Base-by-base conservation (phyloP, 129 eudicot species). In the Chrysanthemum seticuspe region DNA sequence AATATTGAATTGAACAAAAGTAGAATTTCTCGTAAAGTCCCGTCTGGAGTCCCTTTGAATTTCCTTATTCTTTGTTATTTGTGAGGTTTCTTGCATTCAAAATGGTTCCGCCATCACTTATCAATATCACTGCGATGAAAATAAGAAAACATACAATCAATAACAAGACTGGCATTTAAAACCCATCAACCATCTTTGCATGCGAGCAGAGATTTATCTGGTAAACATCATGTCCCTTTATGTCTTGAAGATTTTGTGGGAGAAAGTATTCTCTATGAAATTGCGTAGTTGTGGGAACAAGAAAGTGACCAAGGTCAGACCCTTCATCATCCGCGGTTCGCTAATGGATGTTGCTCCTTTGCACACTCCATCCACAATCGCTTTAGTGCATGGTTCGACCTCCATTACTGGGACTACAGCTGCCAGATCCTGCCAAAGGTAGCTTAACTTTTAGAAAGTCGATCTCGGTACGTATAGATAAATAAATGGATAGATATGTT, bases 301-400 rank as follows among this genome's bases (percentile, higher is more conserved):
- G 29, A 51, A 77, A 63, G 77, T 82, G 68, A 72, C 6, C 7
- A 77, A 29, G 62, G 47, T 63, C 10, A 77, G 66, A 45, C 59
- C 67, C 71, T 75, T 73, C 21, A 40, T 10, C n/a, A 72, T 23
- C 65, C 52, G 44, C 16, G 85, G 85, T 65, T 72, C 76, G 25
- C 73, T 77, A 65, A 82, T 68, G 44, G 65, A 52, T 62, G 72
- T 82, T 18, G 70, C 85, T 60, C 82, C 85, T 54, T 79, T 82
- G 79, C 85, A 62, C 27, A 67, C 72, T 51, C 76, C 86, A 0
- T 82, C 79, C 3, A 82, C 77, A 12, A 82, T 62, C 25, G 80
- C 76, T 69, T 55, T 78, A 5, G 76, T 76, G 11, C 86, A 82
- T 18, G 76, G 44, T 50, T 68, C 82, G 11, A 73, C 55, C 44